A percentile compares a stretch with the other conserved stretches of the same genome.
phyloP scores from a whole-genome alignment of 139 green algal species.

The Edaphochlamys debaryana region DNA sequence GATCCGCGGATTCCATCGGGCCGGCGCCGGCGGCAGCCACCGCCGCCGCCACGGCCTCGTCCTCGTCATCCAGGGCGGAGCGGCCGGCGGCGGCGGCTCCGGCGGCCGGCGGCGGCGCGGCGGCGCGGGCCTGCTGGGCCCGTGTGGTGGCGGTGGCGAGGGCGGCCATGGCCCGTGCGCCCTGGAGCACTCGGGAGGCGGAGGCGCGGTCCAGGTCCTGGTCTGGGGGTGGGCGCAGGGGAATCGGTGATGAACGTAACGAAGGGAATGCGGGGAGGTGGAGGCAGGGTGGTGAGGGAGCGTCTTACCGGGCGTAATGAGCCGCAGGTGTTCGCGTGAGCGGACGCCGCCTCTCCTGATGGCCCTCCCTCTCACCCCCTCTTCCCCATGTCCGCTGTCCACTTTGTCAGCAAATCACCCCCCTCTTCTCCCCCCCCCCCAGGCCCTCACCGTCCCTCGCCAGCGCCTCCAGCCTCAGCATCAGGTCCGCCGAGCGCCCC shows the following conservation, averaged over 20 bases:
- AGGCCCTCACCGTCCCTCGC: background rate
- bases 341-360: too few species aligned
- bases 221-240: background rate
- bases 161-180: slow-evolving; percentile 39
- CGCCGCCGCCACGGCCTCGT: slow-evolving; percentile 22
- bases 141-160: background rate
- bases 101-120: background rate
- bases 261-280: too few species aligned
- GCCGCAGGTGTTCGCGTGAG: too few species aligned
- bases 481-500: slow-evolving; percentile 43
- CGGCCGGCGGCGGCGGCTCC: background rate
- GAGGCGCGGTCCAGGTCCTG: slow-evolving; percentile 34
- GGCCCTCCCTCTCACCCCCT: too few species aligned
- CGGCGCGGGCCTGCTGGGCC: background rate
- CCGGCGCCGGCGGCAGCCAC: background rate
- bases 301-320: too few species aligned
- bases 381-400: too few species aligned
- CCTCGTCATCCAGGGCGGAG: background rate
- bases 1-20: slow-evolving; percentile 10
- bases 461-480: slow-evolving; percentile 52
- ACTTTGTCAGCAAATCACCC: too few species aligned
- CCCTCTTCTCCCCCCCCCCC: too few species aligned
- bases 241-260: too few species aligned
- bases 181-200: slow-evolving; percentile 35
- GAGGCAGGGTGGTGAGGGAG: too few species aligned